A percentile compares a stretch with the other conserved stretches of the same genome.
These are phyloP conservation scores for Paecilomyces niveus DNA, from an alignment of 2,329 filamentous ascomycete species.

Conservation along the genomic window DNA sequence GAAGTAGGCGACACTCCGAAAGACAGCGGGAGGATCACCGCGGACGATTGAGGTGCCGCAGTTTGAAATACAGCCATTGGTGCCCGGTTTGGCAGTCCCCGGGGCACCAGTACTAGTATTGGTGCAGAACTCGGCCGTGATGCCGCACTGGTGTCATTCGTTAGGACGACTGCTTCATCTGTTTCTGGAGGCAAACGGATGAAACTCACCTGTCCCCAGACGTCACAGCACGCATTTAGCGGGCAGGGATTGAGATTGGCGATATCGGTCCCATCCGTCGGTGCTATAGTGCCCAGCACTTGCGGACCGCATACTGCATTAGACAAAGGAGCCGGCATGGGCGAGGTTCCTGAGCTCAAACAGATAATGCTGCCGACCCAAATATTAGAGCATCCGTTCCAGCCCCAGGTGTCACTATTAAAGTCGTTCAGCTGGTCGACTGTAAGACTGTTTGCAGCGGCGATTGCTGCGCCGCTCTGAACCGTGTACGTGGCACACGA, in stretches of 20 bases:
- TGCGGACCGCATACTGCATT: slow-evolving; percentile 38
- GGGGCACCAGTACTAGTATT: slow-evolving; percentile 23
- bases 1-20: slow-evolving; percentile 23
- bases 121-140: slow-evolving; percentile 36
- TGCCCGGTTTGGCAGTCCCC: slow-evolving; percentile 26
- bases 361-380: slow-evolving; percentile 23
- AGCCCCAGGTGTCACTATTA: slow-evolving; percentile 35
- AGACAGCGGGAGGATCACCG: slow-evolving; percentile 4
- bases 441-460: slow-evolving; percentile 22
- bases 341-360: slow-evolving; percentile 26
- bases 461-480: slow-evolving; percentile 18
- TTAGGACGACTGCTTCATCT: too few species aligned
- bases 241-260: slow-evolving; percentile 37
- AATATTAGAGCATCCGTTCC: slow-evolving; percentile 29
- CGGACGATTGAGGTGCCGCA: slow-evolving; percentile 31
- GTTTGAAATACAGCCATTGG: slow-evolving; percentile 36
- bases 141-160: slow-evolving; percentile 36
- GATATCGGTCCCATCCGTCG: neutral
- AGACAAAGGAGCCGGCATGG: slow-evolving; percentile 24
- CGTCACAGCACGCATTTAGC: slow-evolving; percentile 32
- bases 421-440: slow-evolving; percentile 26
- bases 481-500: slow-evolving; percentile 28
- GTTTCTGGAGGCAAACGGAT: too few species aligned
- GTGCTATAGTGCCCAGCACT: slow-evolving; percentile 22
- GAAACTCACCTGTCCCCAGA: slow-evolving; percentile 23